Evolutionary conservation across 2,329 filamentous ascomycete genomes (phyloP).

Genomic region (Cordyceps militaris): DNA sequence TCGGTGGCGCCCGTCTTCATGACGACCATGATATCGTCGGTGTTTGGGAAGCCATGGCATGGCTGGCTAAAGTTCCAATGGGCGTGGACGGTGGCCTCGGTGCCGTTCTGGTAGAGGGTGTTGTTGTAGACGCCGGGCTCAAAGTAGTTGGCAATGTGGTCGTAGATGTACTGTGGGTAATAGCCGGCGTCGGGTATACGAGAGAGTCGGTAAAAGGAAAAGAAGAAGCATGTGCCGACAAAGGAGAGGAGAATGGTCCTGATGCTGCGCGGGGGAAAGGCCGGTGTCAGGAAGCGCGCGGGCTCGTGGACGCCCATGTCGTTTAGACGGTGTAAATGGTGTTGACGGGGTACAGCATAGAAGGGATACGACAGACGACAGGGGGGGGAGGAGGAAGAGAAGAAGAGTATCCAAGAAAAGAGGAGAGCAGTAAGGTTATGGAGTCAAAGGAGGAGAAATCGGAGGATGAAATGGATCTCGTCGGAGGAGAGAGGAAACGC

Average conservation of each 20-base stretch:
- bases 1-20: slow-evolving; percentile 56
- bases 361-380: not conserved
- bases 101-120: slow-evolving; percentile 31
- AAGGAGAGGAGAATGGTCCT: slow-evolving; percentile 21
- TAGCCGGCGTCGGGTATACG: slow-evolving; percentile 22
- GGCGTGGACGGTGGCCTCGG: slow-evolving; percentile 25
- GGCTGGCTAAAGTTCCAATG: slow-evolving; percentile 30
- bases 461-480: not conserved
- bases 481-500: not conserved
- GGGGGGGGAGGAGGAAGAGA: not conserved
- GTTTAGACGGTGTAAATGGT: not conserved
- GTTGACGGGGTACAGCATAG: not conserved
- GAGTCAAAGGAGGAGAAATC: not conserved
- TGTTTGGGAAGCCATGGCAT: slow-evolving; percentile 36
- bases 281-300: slow-evolving; percentile 13
- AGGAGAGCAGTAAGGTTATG: too few species aligned
- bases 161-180: slow-evolving; percentile 24
- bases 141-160: slow-evolving; percentile 25
- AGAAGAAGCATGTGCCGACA: slow-evolving; percentile 18
- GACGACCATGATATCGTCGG: slow-evolving; percentile 40
- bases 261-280: slow-evolving; percentile 21
- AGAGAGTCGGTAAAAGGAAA: slow-evolving; percentile 25
- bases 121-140: slow-evolving; percentile 30
- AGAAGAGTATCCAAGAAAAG: not conserved
- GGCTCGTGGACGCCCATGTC: slow-evolving; percentile 15